Conservation (phyloP, 2,329 filamentous ascomycete species). For the Clathrospora elynae region DNA sequence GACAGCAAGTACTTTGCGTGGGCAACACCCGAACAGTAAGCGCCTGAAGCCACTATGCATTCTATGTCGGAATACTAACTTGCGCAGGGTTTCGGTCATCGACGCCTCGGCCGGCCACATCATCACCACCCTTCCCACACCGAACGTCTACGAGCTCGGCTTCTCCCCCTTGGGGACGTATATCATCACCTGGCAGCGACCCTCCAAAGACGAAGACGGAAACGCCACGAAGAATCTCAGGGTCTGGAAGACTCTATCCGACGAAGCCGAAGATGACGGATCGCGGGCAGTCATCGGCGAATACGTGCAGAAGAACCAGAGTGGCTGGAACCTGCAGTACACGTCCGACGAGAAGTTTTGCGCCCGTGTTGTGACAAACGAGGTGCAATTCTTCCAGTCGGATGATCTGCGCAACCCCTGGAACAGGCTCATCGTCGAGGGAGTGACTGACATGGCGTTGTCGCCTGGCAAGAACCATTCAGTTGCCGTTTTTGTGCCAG, state of each 20-base stretch:
- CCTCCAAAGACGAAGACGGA: conserved; percentile 88
- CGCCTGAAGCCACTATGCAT: not conserved
- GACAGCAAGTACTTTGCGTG: conserved; percentile 96
- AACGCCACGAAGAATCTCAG: conserved; percentile 96
- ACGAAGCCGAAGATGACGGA: conserved; percentile 63
- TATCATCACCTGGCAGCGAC: conserved; percentile 95
- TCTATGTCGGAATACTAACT: conserved; percentile 10
- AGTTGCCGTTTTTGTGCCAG: conserved; percentile 92
- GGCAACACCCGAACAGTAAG: conserved; percentile 78
- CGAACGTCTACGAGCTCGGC: conserved; percentile 89
- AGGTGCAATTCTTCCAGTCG: conserved; percentile 96
- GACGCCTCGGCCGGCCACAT: conserved; percentile 78
- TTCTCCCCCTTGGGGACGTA: conserved; percentile 94
- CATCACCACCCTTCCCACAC: conserved; percentile 74
- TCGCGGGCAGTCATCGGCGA: conserved; percentile 76
- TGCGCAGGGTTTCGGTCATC: conserved; percentile 73
- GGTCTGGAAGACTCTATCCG: conserved; percentile 86
- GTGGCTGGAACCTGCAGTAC: conserved; percentile 97
- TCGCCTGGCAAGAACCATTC: conserved; percentile 89
- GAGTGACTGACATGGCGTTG: conserved; percentile 85
- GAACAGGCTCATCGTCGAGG: conserved; percentile 94
- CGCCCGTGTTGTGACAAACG: conserved; percentile 91
- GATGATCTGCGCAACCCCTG: conserved; percentile 83
- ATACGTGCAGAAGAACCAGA: conserved; percentile 95
- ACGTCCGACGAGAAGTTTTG: conserved; percentile 92